phyloP scores from a whole-genome alignment of 129 eudicot genomes.

The Pulicaria dysenterica region DNA sequence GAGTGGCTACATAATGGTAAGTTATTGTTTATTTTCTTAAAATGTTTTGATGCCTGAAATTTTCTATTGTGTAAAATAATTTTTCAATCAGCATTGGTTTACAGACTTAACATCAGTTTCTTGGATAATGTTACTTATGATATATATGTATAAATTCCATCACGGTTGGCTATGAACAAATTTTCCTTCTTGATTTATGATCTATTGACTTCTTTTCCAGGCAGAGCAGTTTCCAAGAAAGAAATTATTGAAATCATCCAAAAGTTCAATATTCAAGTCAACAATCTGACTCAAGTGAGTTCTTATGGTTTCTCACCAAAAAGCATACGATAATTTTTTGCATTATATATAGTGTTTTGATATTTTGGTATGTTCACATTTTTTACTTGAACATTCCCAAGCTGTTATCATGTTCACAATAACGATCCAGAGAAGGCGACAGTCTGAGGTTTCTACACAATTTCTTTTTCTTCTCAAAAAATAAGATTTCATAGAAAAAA shows the following conservation, averaged over 20 bases:
- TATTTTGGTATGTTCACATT: background rate
- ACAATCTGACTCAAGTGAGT: slow-evolving; percentile 95
- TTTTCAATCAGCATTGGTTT: slow-evolving; percentile 6
- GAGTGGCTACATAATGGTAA: slow-evolving; percentile 91
- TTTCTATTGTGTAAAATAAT: background rate
- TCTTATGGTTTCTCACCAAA: slow-evolving; percentile 3
- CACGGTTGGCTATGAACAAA: background rate
- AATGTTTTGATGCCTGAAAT: background rate
- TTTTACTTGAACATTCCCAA: background rate
- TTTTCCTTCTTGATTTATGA: background rate
- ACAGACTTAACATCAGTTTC: background rate
- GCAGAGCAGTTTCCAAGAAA: slow-evolving; percentile 64
- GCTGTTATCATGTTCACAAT: background rate
- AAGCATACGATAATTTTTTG: background rate
- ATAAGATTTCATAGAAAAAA: background rate
- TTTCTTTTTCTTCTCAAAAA: background rate
- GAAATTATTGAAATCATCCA: slow-evolving; percentile 67
- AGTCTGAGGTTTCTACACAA: background rate
- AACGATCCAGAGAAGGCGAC: background rate
- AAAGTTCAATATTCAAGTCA: slow-evolving; percentile 92
- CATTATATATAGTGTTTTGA: background rate
- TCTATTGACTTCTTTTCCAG: slow-evolving; percentile 43
- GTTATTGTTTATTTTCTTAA: slow-evolving; percentile 17
- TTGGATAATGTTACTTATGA: slow-evolving; percentile 19
- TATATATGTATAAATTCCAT: background rate